These are phyloP conservation scores for Taphrina flavorubra DNA, from an alignment of 1,139 yeast genomes.

Conservation along the genomic window DNA sequence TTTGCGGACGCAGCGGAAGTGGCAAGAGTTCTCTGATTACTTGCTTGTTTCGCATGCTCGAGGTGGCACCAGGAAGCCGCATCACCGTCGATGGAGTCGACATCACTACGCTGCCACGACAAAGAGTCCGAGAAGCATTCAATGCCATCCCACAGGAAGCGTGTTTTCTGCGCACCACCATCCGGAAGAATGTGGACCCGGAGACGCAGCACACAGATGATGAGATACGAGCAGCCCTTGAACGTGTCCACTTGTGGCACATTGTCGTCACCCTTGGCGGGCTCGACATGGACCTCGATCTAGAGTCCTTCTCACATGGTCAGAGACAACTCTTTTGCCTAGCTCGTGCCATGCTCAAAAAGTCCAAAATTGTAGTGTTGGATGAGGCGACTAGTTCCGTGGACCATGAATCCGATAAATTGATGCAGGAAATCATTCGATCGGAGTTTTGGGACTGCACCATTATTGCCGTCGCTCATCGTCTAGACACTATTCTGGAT, in stretches of 20 bases:
- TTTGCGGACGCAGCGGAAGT: constrained; percentile 97
- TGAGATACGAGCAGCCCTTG: constrained; percentile 63
- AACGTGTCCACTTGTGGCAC: constrained; percentile 51
- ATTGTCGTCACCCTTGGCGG: constrained; percentile 68
- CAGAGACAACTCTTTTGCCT: constrained; percentile 70
- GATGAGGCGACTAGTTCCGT: constrained; percentile 75
- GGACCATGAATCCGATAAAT: constrained; percentile 72
- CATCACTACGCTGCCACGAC: constrained; percentile 74
- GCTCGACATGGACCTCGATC: constrained; percentile 74
- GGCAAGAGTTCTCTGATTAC: constrained; percentile 92
- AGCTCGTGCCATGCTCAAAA: constrained; percentile 67
- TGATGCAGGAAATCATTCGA: constrained; percentile 55
- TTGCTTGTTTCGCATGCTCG: constrained; percentile 88
- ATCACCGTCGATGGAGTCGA: constrained; percentile 75
- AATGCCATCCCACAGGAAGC: constrained; percentile 97
- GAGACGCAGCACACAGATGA: constrained; percentile 70
- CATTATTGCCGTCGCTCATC: constrained; percentile 78
- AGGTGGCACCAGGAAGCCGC: constrained; percentile 68
- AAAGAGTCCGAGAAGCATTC: constrained; percentile 79
- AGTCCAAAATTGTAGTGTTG: constrained; percentile 63
- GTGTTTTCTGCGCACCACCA: constrained; percentile 90
- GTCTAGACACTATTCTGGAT: constrained; percentile 81
- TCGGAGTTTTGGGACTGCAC: constrained; percentile 70
- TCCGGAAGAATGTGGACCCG: constrained; percentile 90
- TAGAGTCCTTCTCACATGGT: constrained; percentile 59